Evolutionary conservation across 495 filamentous ascomycete species (phyloP).

Genomic region (Hyphodiscus hymeniophilus): DNA sequence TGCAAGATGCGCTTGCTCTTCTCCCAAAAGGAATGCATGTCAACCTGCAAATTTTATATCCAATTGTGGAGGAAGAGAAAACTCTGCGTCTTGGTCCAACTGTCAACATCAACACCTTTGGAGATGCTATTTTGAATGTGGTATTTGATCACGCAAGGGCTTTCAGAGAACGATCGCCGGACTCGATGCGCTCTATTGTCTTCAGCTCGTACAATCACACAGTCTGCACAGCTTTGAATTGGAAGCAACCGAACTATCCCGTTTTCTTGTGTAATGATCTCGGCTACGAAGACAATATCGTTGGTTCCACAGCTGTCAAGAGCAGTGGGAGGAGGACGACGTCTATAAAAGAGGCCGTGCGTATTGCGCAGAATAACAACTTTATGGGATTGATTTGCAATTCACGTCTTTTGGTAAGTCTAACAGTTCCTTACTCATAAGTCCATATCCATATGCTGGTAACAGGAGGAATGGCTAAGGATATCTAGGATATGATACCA

Average conservation of each 20-base stretch:
- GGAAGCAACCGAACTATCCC: slow-evolving; percentile 98
- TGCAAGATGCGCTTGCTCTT: slow-evolving; percentile 63
- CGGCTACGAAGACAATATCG: slow-evolving; percentile 39
- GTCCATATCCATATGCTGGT: neutral
- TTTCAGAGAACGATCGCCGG: slow-evolving; percentile 57
- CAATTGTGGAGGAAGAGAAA: slow-evolving; percentile 62
- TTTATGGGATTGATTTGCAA: slow-evolving; percentile 95
- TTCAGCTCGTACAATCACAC: slow-evolving; percentile 86
- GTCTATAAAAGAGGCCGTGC: slow-evolving; percentile 89
- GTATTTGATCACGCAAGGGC: slow-evolving; percentile 87
- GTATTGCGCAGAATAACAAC: slow-evolving; percentile 91
- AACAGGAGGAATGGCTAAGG: slow-evolving; percentile 26
- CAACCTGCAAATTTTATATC: slow-evolving; percentile 81
- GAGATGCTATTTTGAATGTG: slow-evolving; percentile 70
- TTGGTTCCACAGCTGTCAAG: slow-evolving; percentile 29
- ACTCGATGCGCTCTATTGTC: slow-evolving; percentile 73
- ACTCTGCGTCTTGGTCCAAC: slow-evolving; percentile 57
- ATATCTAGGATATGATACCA: slow-evolving; percentile 73
- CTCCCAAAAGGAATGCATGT: slow-evolving; percentile 73
- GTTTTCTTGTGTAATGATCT: slow-evolving; percentile 93
- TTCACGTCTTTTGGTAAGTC: slow-evolving; percentile 71
- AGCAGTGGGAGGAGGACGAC: slow-evolving; percentile 63
- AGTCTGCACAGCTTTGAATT: slow-evolving; percentile 88
- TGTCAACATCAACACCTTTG: slow-evolving; percentile 78
- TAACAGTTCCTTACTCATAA: no score